phyloP scores from a whole-genome alignment of 2,329 filamentous ascomycete species.

The Aspergillus aculeatinus region DNA sequence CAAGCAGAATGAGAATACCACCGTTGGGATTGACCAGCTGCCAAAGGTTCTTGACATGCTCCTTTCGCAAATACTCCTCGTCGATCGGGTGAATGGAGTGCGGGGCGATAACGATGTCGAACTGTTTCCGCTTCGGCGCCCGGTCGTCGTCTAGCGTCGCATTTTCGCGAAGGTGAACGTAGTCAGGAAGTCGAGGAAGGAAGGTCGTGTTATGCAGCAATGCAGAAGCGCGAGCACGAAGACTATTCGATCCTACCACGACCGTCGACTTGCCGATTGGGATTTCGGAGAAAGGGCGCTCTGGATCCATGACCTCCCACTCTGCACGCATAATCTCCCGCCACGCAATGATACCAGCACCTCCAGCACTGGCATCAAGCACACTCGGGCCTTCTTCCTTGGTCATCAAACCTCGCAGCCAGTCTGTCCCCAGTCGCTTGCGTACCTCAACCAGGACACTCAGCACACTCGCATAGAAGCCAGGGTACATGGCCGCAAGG shows the following conservation, averaged over 20 bases:
- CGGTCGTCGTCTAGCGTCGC: conserved; percentile 59
- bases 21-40: conserved; percentile 77
- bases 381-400: conserved; percentile 59
- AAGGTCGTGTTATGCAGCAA: conserved; percentile 89
- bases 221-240: conserved; percentile 72
- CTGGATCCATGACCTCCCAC: conserved; percentile 65
- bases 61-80: conserved; percentile 73
- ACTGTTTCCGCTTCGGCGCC: conserved; percentile 67
- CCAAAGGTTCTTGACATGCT: conserved; percentile 86
- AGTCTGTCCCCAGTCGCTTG: conserved; percentile 58
- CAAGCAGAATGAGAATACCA: conserved; percentile 80
- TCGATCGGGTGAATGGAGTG: conserved; percentile 76
- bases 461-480: conserved; percentile 58
- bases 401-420: conserved; percentile 56
- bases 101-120: conserved; percentile 86
- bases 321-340: conserved; percentile 75
- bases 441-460: conserved; percentile 60
- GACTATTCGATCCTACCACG: conserved; percentile 69
- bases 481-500: conserved; percentile 60
- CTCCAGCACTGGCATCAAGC: conserved; percentile 62
- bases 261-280: conserved; percentile 71
- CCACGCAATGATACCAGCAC: conserved; percentile 62
- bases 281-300: conserved; percentile 37
- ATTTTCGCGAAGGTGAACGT: conserved; percentile 62
- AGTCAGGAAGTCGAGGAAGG: conserved; percentile 85